Evolutionary conservation across 768 basidiomycete genomes (phyloP).

Genomic region (Gloeopeniophorella convolvens): DNA sequence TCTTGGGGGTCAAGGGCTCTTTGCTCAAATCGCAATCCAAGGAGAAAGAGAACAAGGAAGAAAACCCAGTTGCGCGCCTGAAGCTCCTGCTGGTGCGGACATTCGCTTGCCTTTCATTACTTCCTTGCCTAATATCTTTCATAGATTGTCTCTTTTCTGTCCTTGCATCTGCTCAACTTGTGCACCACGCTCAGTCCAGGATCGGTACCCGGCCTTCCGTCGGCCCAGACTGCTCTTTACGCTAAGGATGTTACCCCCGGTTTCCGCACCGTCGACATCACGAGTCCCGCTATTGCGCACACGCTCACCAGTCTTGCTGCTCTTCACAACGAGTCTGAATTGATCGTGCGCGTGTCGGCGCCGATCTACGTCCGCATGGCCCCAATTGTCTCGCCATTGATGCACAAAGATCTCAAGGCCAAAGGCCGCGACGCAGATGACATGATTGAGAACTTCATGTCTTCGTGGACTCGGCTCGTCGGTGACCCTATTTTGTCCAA

Average conservation of each 20-base stretch:
- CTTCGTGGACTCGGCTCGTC: slow-evolving; percentile 82
- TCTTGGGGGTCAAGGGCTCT: slow-evolving; percentile 46
- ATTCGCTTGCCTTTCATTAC: slow-evolving; percentile 6
- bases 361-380: slow-evolving; percentile 51
- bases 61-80: slow-evolving; percentile 80
- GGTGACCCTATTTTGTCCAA: slow-evolving; percentile 92
- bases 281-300: slow-evolving; percentile 50
- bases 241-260: slow-evolving; percentile 22
- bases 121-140: not conserved
- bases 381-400: slow-evolving; percentile 20
- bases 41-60: slow-evolving; percentile 41
- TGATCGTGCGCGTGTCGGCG: slow-evolving; percentile 57
- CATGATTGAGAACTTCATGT: slow-evolving; percentile 80
- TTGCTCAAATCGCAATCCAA: slow-evolving; percentile 32
- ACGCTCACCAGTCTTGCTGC: slow-evolving; percentile 33
- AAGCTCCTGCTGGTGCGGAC: slow-evolving; percentile 78
- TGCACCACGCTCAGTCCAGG: slow-evolving; percentile 80
- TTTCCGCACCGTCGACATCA: slow-evolving; percentile 61
- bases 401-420: slow-evolving; percentile 20
- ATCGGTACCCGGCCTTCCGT: slow-evolving; percentile 45
- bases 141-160: slow-evolving; percentile 85
- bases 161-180: slow-evolving; percentile 87
- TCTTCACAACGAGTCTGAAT: slow-evolving; percentile 27
- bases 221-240: slow-evolving; percentile 26
- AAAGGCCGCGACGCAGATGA: slow-evolving; percentile 33